Evolutionary conservation across 768 basidiomycete genomes (phyloP), one percentile per base, ranked within the genome.

Genomic region (Tephrocybe rancida): DNA sequence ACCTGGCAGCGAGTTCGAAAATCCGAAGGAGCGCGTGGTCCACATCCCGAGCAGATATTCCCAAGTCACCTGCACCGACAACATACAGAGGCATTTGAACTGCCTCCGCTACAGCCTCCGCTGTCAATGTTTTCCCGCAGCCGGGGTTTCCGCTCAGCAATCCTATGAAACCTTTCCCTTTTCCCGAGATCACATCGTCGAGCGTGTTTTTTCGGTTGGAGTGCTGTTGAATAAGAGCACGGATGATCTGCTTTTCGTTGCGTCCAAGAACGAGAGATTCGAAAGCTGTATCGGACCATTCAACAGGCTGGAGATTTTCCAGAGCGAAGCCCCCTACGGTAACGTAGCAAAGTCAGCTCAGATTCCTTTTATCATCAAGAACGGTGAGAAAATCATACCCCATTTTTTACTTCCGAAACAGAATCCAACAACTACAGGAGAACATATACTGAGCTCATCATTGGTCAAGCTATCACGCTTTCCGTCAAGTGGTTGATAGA

Each of bases 151-250:
- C 73, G n/a, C 62, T 58, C 14, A 73, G 60, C 3, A 70, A 55
- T 22, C 34, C 38, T 21, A 48, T 21, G 19, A 48, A n/a, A 34
- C 48, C 48, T 9, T 29, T 37, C n/a, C 25, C 70, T 53, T 76
- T 75, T 13, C 72, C 73, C 29, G 63, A 59, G 41, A 76, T 60
- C 26, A 74, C 51, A 44, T 76, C 72, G 54, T 71, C 70, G 48
- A 71, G 70, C 3, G 26, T 34, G 9, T 47, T 37, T 1, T 51
- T 46, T 10, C 42, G 46, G 13, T 44, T 44, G 6, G 39, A 48
- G 32, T 65, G 61, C 43, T 65, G 59, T 26, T 67, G 62, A 19
- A 73, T 62, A 11, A 73, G 65, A 6, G 67, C 59, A 11, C 60
- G 50, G 29, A 73, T 64, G 26, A 73, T 62, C 7, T n/a, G 53